Conservation (phyloP, 352 stramenopile genomes). For the Phytophthora multivora region DNA sequence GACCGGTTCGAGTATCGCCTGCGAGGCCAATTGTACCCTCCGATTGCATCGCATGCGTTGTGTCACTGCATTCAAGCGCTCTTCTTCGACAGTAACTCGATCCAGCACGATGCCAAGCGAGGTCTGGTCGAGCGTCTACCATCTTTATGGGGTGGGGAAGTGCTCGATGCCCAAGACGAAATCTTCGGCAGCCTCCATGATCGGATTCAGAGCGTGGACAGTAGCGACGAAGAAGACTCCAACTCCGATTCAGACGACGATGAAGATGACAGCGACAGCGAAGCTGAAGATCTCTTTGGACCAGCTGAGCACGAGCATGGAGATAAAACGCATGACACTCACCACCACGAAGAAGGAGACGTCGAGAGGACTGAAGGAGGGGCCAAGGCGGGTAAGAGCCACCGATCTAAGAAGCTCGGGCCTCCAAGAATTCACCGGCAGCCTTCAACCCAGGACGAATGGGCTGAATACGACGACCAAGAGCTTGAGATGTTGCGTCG, state of each 20-base stretch:
- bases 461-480: slow-evolving; percentile 67
- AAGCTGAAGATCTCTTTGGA: slow-evolving; percentile 41
- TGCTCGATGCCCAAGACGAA: slow-evolving; percentile 66
- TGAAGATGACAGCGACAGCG: slow-evolving; percentile 38
- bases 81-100: slow-evolving; percentile 84
- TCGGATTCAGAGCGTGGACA: slow-evolving; percentile 42
- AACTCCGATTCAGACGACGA: slow-evolving; percentile 49
- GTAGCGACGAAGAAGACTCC: slow-evolving; percentile 53
- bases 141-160: slow-evolving; percentile 71
- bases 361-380: slow-evolving; percentile 10
- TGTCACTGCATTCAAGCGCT: slow-evolving; percentile 74
- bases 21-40: slow-evolving; percentile 69
- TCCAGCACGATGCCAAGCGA: slow-evolving; percentile 81
- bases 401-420: slow-evolving; percentile 9
- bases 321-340: neutral
- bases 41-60: slow-evolving; percentile 67
- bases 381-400: slow-evolving; percentile 20
- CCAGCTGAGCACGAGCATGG: slow-evolving; percentile 4
- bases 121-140: slow-evolving; percentile 73
- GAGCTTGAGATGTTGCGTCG: slow-evolving; percentile 69
- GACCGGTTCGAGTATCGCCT: slow-evolving; percentile 72
- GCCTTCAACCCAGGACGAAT: slow-evolving; percentile 58
- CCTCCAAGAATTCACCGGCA: slow-evolving; percentile 18
- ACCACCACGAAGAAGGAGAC: slow-evolving; percentile 1
- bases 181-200: slow-evolving; percentile 53